Base-by-base conservation (phyloP, 176 grass and related monocot genomes). In the Phyllostachys edulis region DNA sequence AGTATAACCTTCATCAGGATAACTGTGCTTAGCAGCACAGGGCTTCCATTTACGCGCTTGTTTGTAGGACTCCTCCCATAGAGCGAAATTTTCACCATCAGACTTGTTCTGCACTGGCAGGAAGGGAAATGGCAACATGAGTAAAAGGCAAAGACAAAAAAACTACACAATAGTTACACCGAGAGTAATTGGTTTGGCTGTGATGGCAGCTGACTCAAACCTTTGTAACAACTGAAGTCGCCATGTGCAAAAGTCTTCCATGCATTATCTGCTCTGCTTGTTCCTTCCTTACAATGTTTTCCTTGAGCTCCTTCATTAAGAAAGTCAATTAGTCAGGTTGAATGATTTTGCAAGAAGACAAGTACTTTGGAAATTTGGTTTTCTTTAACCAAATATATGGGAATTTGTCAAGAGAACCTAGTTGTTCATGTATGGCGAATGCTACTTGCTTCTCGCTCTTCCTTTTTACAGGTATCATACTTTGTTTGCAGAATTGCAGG, bases 231-330 rank as follows among this genome's bases (percentile, higher is more conserved):
- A 78, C 87, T 39, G 73, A 64, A 77, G 89, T 85, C 38, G 93
- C 91, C 89, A 98, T 90, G 66, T 78, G 73, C 69, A 93, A 12
- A 32, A 98, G 89, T 5, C 96, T 84, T 6, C 15, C 85, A 37
- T 98, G 90, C 91, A 95, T 95, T 42, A 98, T 89, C 81, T 84
- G 86, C 81, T 93, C 96, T 5, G 73, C 26, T 14, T 72, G 27
- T 13, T 93, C 88, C 32, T 26, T 85, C 78, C 37, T 69, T 5
- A 84, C 66, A 32, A 86, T 39, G 49, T 67, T 84, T 23, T 88
- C 84, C 78, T 77, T 86, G 5, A 71, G 50, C 83, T 93, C 87
- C 93, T 95, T 87, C 63, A 80, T 82, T 57, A 72, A 82, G 38
- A 87, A 17, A 69, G 24, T 4, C 8, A 34, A 38, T n/a, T 67